Evolutionary conservation across 2,329 filamentous ascomycete genomes (phyloP).

Genomic region (Talaromyces sp.): DNA sequence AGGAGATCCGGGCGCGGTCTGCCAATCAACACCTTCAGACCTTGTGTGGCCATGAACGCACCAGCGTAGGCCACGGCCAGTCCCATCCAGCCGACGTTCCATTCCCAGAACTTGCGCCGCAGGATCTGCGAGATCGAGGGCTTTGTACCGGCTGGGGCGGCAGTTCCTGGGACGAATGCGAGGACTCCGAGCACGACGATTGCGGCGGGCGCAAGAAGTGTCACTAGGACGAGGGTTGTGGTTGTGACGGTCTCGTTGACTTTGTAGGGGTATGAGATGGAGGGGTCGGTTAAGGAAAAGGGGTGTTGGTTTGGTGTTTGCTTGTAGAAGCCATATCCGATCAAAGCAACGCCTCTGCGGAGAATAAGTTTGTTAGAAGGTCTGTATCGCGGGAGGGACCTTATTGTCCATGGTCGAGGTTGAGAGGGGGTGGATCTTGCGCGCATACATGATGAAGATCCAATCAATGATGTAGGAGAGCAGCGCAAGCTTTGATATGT

Average conservation of each 20-base stretch:
- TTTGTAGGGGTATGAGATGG: conserved; percentile 77
- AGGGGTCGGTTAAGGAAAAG: conserved; percentile 72
- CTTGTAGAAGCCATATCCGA: conserved; percentile 62
- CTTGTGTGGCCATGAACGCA: conserved; percentile 79
- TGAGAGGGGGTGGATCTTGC: too few relatives aligned
- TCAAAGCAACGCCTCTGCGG: conserved; percentile 56
- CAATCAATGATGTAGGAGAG: conserved; percentile 75
- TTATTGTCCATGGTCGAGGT: background rate
- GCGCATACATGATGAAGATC: conserved; percentile 60
- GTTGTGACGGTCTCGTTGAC: conserved; percentile 72
- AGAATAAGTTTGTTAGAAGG: background rate
- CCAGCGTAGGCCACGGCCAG: conserved; percentile 71
- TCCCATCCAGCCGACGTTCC: conserved; percentile 82
- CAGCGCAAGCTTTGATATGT: conserved; percentile 56
- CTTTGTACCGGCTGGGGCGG: conserved; percentile 50
- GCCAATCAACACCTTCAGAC: conserved; percentile 75
- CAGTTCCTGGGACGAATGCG: conserved; percentile 70
- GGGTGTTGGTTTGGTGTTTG: conserved; percentile 68
- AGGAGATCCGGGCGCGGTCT: conserved; percentile 67
- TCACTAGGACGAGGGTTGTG: conserved; percentile 65
- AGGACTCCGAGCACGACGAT: conserved; percentile 71
- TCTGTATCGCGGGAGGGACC: too few relatives aligned
- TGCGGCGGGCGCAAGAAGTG: conserved; percentile 64
- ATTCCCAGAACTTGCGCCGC: conserved; percentile 86
- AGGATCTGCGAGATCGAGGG: conserved; percentile 67